Evolutionary conservation across 2,329 filamentous ascomycete species (phyloP).

Genomic region (Fusarium oxysporum): DNA sequence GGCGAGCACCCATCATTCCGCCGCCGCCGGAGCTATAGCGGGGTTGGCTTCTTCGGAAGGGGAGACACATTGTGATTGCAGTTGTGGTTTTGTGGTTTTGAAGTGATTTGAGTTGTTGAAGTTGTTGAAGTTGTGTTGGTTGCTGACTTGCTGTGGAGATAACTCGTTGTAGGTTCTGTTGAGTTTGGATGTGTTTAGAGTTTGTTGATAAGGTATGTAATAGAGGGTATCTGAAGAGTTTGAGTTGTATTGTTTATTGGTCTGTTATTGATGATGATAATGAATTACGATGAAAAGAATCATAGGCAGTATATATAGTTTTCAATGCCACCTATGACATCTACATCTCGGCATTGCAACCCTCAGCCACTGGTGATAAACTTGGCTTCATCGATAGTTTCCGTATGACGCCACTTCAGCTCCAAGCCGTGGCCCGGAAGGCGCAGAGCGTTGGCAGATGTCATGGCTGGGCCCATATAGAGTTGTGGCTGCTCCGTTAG

Average conservation of each 20-base stretch:
- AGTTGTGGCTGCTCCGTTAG: constrained; percentile 10
- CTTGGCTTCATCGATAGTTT: constrained; percentile 5
- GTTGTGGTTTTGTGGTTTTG: not conserved
- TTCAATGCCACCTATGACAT: not conserved
- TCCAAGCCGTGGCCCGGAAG: not conserved
- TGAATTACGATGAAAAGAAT: not conserved
- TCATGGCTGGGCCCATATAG: not conserved
- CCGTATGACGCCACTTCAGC: constrained; percentile 17
- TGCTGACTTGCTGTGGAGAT: not conserved
- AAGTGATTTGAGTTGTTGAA: not conserved
- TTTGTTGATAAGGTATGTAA: not conserved
- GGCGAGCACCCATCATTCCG: constrained; percentile 18
- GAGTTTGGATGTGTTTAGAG: not conserved
- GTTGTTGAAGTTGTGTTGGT: not conserved
- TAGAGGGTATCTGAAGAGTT: not conserved
- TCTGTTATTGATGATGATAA: not conserved
- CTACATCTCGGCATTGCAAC: not conserved
- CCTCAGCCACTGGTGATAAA: not conserved
- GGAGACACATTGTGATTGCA: constrained; percentile 12
- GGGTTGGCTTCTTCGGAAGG: constrained; percentile 6
- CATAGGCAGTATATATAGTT: constrained; percentile 1
- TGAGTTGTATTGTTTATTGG: not conserved
- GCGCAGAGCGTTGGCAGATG: constrained; percentile 21
- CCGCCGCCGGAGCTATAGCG: not conserved
- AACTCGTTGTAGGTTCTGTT: not conserved